Conservation (phyloP, 331 rosid species). For the Prunus yedoensis region DNA sequence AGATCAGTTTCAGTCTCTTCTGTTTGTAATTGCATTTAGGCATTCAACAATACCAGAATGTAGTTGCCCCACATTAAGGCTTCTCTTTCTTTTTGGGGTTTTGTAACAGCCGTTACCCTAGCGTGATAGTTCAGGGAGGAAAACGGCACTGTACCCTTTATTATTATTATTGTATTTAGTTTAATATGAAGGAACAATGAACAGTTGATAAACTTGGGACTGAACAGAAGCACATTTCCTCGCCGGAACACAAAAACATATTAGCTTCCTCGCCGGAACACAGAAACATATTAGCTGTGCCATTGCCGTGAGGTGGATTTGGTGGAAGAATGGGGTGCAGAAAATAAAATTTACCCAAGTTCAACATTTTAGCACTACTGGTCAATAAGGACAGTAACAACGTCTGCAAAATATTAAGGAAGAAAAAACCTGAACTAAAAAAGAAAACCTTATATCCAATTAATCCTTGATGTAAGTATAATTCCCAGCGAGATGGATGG, state of each 20-base stretch:
- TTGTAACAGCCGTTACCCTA: too few relatives aligned
- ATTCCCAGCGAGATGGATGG: constrained; percentile 32
- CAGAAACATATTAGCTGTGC: not conserved
- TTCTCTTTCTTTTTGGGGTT: not conserved
- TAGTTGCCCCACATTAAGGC: not conserved
- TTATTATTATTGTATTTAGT: too few relatives aligned
- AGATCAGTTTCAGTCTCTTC: too few relatives aligned
- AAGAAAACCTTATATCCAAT: constrained; percentile 28
- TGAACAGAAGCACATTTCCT: constrained; percentile 11
- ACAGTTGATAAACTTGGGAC: not conserved
- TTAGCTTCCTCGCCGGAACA: too few relatives aligned
- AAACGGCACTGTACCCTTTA: too few relatives aligned
- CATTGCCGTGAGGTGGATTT: not conserved
- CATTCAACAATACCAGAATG: not conserved
- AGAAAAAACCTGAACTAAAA: not conserved
- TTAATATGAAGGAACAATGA: not conserved
- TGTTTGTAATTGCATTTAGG: too few relatives aligned
- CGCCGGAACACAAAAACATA: not conserved
- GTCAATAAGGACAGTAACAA: not conserved
- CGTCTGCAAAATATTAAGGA: not conserved
- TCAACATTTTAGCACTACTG: not conserved
- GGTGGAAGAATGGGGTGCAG: not conserved
- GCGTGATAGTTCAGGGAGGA: too few relatives aligned
- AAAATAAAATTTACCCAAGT: not conserved
- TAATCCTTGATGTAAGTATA: constrained; percentile 34